Base-by-base conservation (phyloP, 2,329 filamentous ascomycete genomes). In the Colletotrichum abscissum region DNA sequence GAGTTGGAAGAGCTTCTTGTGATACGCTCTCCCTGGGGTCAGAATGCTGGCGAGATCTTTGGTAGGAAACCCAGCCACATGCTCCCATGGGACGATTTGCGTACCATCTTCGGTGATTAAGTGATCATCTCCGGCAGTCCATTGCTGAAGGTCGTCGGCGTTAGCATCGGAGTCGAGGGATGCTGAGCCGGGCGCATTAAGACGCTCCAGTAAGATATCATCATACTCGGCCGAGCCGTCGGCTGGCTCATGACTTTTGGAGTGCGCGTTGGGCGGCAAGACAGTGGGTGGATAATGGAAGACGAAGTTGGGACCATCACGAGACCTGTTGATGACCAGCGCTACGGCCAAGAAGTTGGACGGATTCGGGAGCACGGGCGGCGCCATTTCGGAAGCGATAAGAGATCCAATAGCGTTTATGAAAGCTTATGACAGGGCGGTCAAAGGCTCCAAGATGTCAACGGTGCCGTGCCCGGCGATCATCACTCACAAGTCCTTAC, bases 201-300 rank as follows among this genome's bases (percentile, higher is more conserved):
- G 81, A 46, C 86, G 84, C 74, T 88, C 86, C 14, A 87, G 81
- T 19, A 89, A 79, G 28, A 84, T 81, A 74, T 91, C 89, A 64
- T 91, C 89, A 28, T 88, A 84, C n/a, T 81, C 80, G 33, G 82
- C 81, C 19, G 81, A 76, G 78, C 72, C n/a, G 78, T 81, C 79
- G 63, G 75, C 80, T 62, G 79, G 82, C 74, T 81, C 77, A 60
- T 81, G 80, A 24, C 79, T 78, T 30, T 78, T 79, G 65, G 82
- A 77, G 26, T 80, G 75, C 26, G 80, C 78, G 42, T 76, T 86
- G 82, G 78, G 85, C 83, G 77, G 80, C 9, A 79, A 80, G 56
- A 90, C 86, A 59, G 85, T 81, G n/a, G 92, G 88, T n/a, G 95
- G 95, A 79, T 97, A 97, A 82, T 97, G 94, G 82, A 95, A 97